Conservation (phyloP, 2,329 filamentous ascomycete species). For the Calonectria pseudoturangicola region DNA sequence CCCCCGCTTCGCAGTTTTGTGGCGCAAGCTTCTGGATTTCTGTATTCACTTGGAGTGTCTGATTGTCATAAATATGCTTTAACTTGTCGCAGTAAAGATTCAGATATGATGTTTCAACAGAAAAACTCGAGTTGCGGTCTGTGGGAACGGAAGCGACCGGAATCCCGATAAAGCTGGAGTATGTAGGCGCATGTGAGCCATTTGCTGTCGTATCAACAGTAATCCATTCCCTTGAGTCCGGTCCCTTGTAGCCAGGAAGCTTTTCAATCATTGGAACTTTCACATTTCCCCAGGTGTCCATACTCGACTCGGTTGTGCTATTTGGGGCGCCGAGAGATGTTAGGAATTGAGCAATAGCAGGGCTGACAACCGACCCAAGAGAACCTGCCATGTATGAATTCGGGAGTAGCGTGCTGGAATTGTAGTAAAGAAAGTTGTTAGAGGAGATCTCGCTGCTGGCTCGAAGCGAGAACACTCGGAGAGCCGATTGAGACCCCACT, state of each 20-base stretch:
- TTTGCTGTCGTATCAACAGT: neutral
- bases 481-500: slow-evolving; percentile 30
- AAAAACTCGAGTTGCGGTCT: slow-evolving; percentile 19
- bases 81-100: slow-evolving; percentile 19
- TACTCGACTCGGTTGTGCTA: slow-evolving; percentile 11
- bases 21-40: neutral
- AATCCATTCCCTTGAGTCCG: slow-evolving; percentile 25
- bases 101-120: slow-evolving; percentile 32
- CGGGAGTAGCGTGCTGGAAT: slow-evolving; percentile 4
- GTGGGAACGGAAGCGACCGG: slow-evolving; percentile 8
- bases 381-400: neutral
- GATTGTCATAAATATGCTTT: neutral
- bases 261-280: slow-evolving; percentile 20
- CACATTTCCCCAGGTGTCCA: slow-evolving; percentile 37
- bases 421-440: slow-evolving; percentile 18
- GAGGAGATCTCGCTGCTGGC: slow-evolving; percentile 1
- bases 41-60: neutral
- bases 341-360: slow-evolving; percentile 10
- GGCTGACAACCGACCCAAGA: neutral
- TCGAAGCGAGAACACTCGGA: slow-evolving; percentile 33
- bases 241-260: slow-evolving; percentile 31
- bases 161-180: slow-evolving; percentile 29
- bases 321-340: slow-evolving; percentile 17
- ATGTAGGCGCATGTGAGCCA: neutral
- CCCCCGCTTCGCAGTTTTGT: slow-evolving; percentile 1